Evolutionary conservation across 306 rosid species (phyloP).

Genomic region (Pyrus bretschneideri): DNA sequence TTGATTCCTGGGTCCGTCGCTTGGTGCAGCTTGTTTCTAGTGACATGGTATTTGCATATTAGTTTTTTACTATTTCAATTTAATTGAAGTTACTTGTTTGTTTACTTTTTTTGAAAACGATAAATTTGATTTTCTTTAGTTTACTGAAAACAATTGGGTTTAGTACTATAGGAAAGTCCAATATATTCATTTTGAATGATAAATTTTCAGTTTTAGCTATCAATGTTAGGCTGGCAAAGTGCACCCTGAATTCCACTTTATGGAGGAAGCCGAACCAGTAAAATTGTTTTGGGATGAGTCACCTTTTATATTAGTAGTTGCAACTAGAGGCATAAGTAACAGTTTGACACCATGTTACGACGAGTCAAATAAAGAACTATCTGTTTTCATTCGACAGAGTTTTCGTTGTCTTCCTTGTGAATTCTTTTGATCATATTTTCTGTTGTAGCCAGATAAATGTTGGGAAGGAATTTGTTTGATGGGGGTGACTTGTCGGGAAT

Average conservation of each 20-base stretch:
- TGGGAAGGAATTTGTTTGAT: slow-evolving; percentile 81
- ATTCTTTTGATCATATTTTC: slow-evolving; percentile 12
- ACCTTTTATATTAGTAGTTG: neutral
- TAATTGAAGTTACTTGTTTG: neutral
- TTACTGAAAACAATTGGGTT: neutral
- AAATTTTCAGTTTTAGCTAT: neutral
- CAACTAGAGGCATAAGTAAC: neutral
- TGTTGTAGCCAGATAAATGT: slow-evolving; percentile 80
- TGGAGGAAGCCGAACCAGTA: neutral
- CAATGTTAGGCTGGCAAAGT: neutral
- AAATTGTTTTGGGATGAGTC: neutral
- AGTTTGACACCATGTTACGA: neutral
- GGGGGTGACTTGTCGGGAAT: slow-evolving; percentile 75
- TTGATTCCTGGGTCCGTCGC: slow-evolving; percentile 64
- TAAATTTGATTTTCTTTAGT: neutral
- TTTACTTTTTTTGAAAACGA: neutral
- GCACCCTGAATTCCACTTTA: neutral
- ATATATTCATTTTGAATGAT: neutral
- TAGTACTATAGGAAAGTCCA: neutral
- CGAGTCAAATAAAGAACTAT: neutral
- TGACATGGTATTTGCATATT: slow-evolving; percentile 35
- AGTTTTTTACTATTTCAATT: neutral
- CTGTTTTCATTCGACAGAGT: neutral
- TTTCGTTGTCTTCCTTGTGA: neutral
- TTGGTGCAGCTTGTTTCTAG: slow-evolving; percentile 38